A percentile compares a stretch with the other conserved stretches of the same genome.
Evolutionary conservation across 2,329 filamentous ascomycete species (phyloP).

Genomic region (Pseudogymnoascus pannorum): DNA sequence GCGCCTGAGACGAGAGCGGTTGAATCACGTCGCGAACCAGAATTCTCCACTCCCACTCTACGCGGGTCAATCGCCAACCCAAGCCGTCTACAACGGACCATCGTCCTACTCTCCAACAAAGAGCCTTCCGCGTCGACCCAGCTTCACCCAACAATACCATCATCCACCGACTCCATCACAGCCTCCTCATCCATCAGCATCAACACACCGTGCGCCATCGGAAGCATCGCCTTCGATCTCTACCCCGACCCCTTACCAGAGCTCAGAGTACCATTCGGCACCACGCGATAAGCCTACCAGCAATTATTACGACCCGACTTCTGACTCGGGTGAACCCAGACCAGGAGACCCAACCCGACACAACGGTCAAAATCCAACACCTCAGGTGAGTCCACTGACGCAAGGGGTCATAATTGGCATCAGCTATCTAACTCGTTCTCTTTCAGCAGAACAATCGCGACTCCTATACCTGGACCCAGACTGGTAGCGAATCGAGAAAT

Average conservation of each 20-base stretch:
- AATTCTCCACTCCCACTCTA: constrained; percentile 21
- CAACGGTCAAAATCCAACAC: constrained; percentile 23
- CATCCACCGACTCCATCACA: constrained; percentile 19
- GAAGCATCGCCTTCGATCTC: constrained; percentile 23
- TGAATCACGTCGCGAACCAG: constrained; percentile 24
- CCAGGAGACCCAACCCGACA: constrained; percentile 28
- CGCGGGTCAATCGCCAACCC: constrained; percentile 22
- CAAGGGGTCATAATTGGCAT: constrained; percentile 6
- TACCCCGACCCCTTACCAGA: constrained; percentile 22
- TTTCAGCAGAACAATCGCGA: constrained; percentile 39
- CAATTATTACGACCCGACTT: constrained; percentile 39
- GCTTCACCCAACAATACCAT: constrained; percentile 27
- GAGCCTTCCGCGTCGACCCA: constrained; percentile 22
- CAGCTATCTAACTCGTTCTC: constrained; percentile 2
- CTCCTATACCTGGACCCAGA: constrained; percentile 40
- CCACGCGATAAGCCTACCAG: constrained; percentile 34
- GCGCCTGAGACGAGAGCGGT: constrained; percentile 22
- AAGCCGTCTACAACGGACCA: constrained; percentile 21
- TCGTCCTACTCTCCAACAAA: constrained; percentile 24
- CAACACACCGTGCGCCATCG: constrained; percentile 23
- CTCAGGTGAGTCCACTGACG: constrained; percentile 23
- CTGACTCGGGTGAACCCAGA: constrained; percentile 35
- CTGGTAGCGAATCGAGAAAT: constrained; percentile 36
- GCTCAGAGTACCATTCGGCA: constrained; percentile 29
- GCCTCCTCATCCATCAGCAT: constrained; percentile 19